A percentile compares a stretch with the other conserved stretches of the same genome.
Conservation (phyloP, 495 filamentous ascomycete species). For the Corynascus novoguineensis region DNA sequence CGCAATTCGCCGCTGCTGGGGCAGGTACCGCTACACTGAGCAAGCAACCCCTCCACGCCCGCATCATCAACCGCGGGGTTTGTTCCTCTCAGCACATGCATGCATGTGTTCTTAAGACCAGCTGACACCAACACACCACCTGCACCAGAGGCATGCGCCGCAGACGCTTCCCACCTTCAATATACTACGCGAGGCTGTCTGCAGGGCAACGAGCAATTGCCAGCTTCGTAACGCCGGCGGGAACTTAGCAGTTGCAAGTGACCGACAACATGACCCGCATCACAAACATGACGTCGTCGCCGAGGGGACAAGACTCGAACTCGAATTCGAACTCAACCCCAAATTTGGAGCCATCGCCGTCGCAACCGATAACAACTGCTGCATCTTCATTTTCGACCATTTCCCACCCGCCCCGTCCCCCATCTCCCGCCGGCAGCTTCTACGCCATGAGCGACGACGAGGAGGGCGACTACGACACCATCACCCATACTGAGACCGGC, state of each 20-base stretch:
- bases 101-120: slow-evolving; percentile 2
- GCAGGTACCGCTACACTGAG: background rate
- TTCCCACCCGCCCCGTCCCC: slow-evolving; percentile 26
- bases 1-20: background rate
- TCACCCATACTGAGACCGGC: slow-evolving; percentile 73
- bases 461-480: slow-evolving; percentile 91
- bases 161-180: background rate
- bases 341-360: slow-evolving; percentile 1
- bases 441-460: slow-evolving; percentile 97
- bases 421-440: slow-evolving; percentile 82
- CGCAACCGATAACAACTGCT: background rate
- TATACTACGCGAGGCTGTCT: background rate
- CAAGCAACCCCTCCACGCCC: slow-evolving; percentile 5
- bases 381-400: slow-evolving; percentile 10
- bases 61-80: slow-evolving; percentile 14
- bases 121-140: slow-evolving; percentile 8
- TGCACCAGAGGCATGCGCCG: background rate
- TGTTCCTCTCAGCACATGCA: background rate
- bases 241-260: background rate
- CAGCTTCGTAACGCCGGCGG: background rate
- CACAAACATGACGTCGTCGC: slow-evolving; percentile 21
- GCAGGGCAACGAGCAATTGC: background rate
- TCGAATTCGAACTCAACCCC: too few species aligned
- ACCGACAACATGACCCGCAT: slow-evolving; percentile 23
- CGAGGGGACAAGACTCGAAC: too few species aligned